phyloP scores from a whole-genome alignment of 257 asterid species.

The Nicotiana paniculata region DNA sequence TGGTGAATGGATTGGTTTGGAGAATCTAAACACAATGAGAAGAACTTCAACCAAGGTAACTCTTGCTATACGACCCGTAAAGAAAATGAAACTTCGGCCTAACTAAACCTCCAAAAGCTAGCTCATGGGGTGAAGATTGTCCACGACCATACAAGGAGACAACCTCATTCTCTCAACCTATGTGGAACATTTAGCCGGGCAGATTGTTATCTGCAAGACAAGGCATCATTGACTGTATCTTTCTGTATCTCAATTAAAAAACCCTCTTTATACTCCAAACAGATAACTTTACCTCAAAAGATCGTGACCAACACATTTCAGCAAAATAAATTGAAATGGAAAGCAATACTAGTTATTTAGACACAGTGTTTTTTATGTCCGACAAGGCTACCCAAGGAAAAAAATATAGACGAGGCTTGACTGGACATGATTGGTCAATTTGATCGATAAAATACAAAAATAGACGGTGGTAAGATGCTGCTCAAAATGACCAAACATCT shows the following conservation, averaged over 20 bases:
- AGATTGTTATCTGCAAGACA: not conserved
- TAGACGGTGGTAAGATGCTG: not conserved
- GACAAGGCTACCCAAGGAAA: not conserved
- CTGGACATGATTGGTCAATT: not conserved
- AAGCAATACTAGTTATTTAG: not conserved
- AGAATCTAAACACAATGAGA: not conserved
- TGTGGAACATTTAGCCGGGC: not conserved
- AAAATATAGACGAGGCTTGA: not conserved
- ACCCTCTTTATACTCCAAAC: not conserved
- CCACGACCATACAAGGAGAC: not conserved
- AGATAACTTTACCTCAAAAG: not conserved
- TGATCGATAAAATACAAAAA: not conserved
- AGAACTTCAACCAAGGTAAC: not conserved
- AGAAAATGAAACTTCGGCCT: not conserved
- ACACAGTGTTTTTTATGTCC: not conserved
- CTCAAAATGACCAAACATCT: not conserved
- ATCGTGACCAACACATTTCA: not conserved
- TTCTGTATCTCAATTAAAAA: not conserved
- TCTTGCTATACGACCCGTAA: not conserved
- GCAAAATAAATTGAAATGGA: not conserved
- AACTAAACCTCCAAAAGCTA: not conserved
- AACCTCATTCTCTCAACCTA: not conserved
- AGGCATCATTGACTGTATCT: not conserved
- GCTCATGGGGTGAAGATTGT: not conserved
- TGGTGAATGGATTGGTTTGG: not conserved